phyloP scores from a whole-genome alignment of 345 rosid genomes.

The Trapa incisa region DNA sequence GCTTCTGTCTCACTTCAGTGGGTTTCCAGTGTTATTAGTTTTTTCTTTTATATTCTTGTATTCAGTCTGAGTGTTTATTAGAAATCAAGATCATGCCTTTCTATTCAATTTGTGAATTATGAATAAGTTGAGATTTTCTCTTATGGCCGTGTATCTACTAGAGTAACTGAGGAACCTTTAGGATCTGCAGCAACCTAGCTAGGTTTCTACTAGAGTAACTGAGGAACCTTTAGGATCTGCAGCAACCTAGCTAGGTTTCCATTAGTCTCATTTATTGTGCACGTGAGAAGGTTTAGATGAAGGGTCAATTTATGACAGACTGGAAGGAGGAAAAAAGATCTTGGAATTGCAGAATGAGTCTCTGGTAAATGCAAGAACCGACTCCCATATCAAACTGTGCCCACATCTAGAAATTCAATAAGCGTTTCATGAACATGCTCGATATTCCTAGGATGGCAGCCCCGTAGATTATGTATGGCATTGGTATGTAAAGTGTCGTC shows the following conservation, averaged over 20 bases:
- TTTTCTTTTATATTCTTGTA: not conserved
- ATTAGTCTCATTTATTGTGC: not conserved
- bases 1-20: not conserved
- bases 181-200: not conserved
- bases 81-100: not conserved
- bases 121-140: not conserved
- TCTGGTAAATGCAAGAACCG: not conserved
- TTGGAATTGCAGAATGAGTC: not conserved
- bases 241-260: not conserved
- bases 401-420: too few relatives aligned
- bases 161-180: not conserved
- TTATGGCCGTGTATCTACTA: too few relatives aligned
- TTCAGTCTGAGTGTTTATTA: not conserved
- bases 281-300: not conserved
- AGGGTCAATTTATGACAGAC: not conserved
- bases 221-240: not conserved
- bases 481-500: too few relatives aligned
- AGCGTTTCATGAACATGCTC: too few relatives aligned
- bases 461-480: too few relatives aligned
- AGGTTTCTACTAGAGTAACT: too few relatives aligned
- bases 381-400: not conserved
- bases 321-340: not conserved
- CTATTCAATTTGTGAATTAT: not conserved
- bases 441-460: too few relatives aligned
- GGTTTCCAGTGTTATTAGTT: not conserved